Evolutionary conservation across 805 yeast genomes (phyloP).

Genomic region (Zygosaccharomyces bisporus): DNA sequence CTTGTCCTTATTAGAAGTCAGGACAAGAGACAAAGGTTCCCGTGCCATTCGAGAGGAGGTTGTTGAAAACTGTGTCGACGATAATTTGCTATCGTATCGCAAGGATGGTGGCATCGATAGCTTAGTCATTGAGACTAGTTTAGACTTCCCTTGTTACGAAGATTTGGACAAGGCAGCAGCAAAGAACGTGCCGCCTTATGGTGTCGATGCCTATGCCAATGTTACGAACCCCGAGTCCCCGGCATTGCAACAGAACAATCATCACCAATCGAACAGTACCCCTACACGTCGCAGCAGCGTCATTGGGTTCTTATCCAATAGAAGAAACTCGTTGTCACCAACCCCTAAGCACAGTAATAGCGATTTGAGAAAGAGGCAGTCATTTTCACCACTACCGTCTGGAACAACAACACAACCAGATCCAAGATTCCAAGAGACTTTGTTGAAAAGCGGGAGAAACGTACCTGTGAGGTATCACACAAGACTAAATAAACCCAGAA

Average conservation of each 20-base stretch:
- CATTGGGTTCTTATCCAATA: conserved; percentile 23
- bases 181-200: conserved; percentile 34
- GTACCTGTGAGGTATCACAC: conserved; percentile 24
- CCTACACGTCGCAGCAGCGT: conserved; percentile 18
- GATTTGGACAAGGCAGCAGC: conserved; percentile 25
- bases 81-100: conserved; percentile 53
- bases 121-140: conserved; percentile 25
- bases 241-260: background rate
- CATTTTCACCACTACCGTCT: conserved; percentile 4
- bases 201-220: conserved; percentile 28
- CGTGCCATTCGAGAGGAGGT: conserved; percentile 61
- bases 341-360: conserved; percentile 4
- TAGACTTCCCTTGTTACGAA: conserved; percentile 31
- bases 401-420: conserved; percentile 7
- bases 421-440: conserved; percentile 19
- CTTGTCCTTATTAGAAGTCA: conserved; percentile 58
- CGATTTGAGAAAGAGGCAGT: conserved; percentile 4
- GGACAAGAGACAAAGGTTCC: conserved; percentile 47
- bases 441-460: conserved; percentile 19
- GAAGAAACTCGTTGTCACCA: conserved; percentile 13
- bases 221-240: conserved; percentile 19
- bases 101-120: conserved; percentile 20
- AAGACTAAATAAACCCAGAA: conserved; percentile 25
- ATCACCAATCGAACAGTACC: conserved; percentile 3
- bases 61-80: conserved; percentile 48